These are phyloP conservation scores for Diaporthe destruens DNA, from an alignment of 2,329 filamentous ascomycete genomes.

Conservation along the genomic window DNA sequence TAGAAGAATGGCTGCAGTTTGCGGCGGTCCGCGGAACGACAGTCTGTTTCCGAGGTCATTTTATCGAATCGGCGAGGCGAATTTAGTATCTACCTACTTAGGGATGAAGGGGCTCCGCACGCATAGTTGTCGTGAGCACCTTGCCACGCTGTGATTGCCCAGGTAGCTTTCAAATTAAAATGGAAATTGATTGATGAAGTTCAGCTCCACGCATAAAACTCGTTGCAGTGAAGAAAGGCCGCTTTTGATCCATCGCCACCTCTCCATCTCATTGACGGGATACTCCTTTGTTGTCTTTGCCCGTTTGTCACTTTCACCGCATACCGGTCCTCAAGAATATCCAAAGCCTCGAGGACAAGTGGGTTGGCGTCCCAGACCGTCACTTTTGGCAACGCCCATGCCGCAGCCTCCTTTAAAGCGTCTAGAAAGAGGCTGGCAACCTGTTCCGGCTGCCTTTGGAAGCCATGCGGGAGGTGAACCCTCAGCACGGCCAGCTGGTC, in stretches of 20 bases:
- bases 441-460: background rate
- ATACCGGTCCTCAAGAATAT: background rate
- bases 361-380: conserved; percentile 14
- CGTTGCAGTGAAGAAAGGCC: background rate
- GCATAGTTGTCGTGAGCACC: too few relatives aligned
- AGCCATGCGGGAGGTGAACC: background rate
- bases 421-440: background rate
- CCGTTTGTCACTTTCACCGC: conserved; percentile 3
- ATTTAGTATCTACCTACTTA: too few relatives aligned
- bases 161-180: too few relatives aligned
- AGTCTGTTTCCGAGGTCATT: too few relatives aligned
- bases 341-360: background rate
- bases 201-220: conserved; percentile 22
- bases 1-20: background rate
- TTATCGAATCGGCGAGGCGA: too few relatives aligned
- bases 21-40: background rate
- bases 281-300: background rate
- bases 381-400: conserved; percentile 7
- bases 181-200: too few relatives aligned
- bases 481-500: conserved; percentile 19
- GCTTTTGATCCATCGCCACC: background rate
- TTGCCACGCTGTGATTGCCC: too few relatives aligned
- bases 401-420: background rate
- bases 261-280: conserved; percentile 10
- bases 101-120: too few relatives aligned